phyloP scores from a whole-genome alignment of 768 basidiomycete species.

The Russula abietina region DNA sequence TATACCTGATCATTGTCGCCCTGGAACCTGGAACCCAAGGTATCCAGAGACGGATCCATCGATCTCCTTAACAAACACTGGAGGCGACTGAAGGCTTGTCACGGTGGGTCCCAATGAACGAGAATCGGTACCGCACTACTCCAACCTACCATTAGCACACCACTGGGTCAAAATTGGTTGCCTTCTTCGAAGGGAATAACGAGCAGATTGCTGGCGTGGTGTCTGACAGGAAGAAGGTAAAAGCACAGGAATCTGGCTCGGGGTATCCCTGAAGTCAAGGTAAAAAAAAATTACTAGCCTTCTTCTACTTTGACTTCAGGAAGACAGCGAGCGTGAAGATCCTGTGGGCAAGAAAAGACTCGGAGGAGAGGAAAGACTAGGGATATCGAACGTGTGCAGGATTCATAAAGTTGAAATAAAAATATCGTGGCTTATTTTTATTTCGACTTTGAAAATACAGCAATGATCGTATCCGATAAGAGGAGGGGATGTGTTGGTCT shows the following conservation, averaged over 20 bases:
- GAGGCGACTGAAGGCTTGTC: background rate
- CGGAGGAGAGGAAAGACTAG: background rate
- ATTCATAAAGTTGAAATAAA: too few species aligned
- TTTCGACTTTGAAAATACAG: too few species aligned
- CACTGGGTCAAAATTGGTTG: too few species aligned
- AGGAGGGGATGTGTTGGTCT: too few species aligned
- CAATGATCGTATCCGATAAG: too few species aligned
- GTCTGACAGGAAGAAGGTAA: background rate
- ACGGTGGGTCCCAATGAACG: too few species aligned
- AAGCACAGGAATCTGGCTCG: background rate
- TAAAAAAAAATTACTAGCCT: background rate
- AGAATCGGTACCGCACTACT: too few species aligned
- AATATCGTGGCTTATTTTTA: too few species aligned
- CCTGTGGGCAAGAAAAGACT: background rate
- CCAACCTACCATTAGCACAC: too few species aligned
- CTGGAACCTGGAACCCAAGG: too few species aligned
- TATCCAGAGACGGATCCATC: too few species aligned
- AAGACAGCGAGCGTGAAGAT: background rate
- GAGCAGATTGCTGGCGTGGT: background rate
- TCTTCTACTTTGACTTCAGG: constrained; percentile 1
- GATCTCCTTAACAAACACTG: background rate
- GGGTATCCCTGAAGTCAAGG: background rate
- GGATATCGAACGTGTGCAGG: too few species aligned
- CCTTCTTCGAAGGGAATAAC: background rate
- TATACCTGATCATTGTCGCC: background rate